These are phyloP conservation scores for Cryptococcus amylolentus DNA, from an alignment of 1,284 basidiomycete species.

Conservation along the genomic window DNA sequence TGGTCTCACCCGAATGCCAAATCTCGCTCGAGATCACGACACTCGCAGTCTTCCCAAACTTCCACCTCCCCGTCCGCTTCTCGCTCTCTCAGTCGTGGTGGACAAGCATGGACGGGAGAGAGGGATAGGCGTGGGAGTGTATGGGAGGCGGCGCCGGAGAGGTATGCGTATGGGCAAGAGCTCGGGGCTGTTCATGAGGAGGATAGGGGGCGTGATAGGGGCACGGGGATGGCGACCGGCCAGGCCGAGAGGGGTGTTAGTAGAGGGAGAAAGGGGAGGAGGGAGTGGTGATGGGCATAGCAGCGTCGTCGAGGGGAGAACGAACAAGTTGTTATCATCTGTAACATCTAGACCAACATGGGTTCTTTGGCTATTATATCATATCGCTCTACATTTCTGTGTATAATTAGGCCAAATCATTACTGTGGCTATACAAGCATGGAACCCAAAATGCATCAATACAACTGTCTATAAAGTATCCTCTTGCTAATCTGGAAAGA, in stretches of 20 bases:
- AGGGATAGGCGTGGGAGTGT: background rate
- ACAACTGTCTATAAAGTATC: no score
- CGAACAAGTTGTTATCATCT: no score
- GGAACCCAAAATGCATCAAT: no score
- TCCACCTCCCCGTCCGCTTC: conserved; percentile 10
- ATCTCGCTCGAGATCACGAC: conserved; percentile 2
- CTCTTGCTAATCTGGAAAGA: no score
- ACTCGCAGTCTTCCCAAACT: conserved; percentile 2
- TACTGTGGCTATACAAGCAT: no score
- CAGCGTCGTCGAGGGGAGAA: background rate
- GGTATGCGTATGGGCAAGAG: conserved; percentile 14
- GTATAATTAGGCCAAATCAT: background rate
- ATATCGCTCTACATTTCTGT: background rate
- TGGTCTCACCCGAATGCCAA: background rate
- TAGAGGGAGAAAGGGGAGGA: conserved; percentile 7
- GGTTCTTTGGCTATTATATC: background rate
- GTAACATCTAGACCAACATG: background rate
- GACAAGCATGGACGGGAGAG: conserved; percentile 2
- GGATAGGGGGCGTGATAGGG: conserved; percentile 1
- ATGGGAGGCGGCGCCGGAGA: conserved; percentile 2
- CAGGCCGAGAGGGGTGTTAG: conserved; percentile 10
- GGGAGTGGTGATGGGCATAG: background rate
- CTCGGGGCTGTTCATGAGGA: conserved; percentile 16
- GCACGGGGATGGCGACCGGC: background rate
- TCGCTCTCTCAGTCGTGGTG: conserved; percentile 5